These are phyloP conservation scores for Pythium folliculosum DNA, from an alignment of 352 stramenopile genomes.

Conservation along the genomic window DNA sequence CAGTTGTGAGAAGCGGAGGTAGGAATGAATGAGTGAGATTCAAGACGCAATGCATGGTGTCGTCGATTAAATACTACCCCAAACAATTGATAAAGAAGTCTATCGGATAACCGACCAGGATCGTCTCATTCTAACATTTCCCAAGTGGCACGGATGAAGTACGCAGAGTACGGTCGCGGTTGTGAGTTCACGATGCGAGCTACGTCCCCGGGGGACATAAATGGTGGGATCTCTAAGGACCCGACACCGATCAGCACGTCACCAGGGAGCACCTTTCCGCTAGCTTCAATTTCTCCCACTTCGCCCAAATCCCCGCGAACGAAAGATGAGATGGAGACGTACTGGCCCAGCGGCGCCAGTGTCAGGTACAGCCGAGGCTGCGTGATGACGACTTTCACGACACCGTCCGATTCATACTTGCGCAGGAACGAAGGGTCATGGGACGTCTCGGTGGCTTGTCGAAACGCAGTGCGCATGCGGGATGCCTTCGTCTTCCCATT, in stretches of 20 bases:
- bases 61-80: slow-evolving; percentile 20
- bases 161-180: slow-evolving; percentile 48
- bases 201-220: slow-evolving; percentile 42
- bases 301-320: slow-evolving; percentile 46
- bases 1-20: no score
- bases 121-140: slow-evolving; percentile 38
- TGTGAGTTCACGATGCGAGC: slow-evolving; percentile 46
- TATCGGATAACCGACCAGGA: not conserved
- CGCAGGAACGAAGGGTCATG: slow-evolving; percentile 14
- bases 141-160: slow-evolving; percentile 70
- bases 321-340: slow-evolving; percentile 66
- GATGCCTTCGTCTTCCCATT: slow-evolving; percentile 2
- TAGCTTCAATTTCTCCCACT: slow-evolving; percentile 66
- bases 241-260: slow-evolving; percentile 70
- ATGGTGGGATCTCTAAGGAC: slow-evolving; percentile 25
- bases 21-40: no score
- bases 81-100: not conserved
- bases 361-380: slow-evolving; percentile 57
- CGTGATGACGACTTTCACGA: slow-evolving; percentile 39
- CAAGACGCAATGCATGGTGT: not conserved
- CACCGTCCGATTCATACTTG: slow-evolving; percentile 25
- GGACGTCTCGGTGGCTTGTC: not conserved
- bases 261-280: slow-evolving; percentile 63
- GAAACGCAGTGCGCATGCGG: not conserved
- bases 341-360: slow-evolving; percentile 46